A percentile compares a stretch with the other conserved stretches of the same genome.
Conservation (phyloP, 2,329 filamentous ascomycete species). For the Scytalidium lignicola region DNA sequence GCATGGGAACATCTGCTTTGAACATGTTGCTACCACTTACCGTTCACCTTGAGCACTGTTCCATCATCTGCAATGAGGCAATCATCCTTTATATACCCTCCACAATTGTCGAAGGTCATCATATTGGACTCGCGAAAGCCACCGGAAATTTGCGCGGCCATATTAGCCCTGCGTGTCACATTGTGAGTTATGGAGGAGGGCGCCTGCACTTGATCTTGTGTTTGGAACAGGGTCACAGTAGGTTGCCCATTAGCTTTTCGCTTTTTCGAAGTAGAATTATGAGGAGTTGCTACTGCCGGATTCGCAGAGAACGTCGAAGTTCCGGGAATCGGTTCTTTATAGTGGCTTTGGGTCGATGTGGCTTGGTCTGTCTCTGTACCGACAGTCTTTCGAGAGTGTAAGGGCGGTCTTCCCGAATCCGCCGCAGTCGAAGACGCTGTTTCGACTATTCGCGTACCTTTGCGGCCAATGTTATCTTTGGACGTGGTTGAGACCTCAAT, state of each 20-base stretch:
- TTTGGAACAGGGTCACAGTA: conserved; percentile 16
- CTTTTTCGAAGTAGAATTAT: conserved; percentile 63
- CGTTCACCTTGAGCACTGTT: conserved; percentile 75
- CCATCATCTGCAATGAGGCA: conserved; percentile 88
- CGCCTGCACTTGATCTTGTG: conserved; percentile 9
- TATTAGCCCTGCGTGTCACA: conserved; percentile 14
- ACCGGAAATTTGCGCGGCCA: conserved; percentile 10
- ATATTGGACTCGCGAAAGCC: conserved; percentile 66
- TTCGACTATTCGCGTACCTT: conserved; percentile 41
- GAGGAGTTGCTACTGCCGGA: conserved; percentile 22
- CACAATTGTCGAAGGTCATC: conserved; percentile 76
- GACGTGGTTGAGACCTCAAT: conserved; percentile 63
- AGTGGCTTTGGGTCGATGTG: conserved; percentile 19
- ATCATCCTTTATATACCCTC: conserved; percentile 65
- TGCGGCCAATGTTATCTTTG: conserved; percentile 54
- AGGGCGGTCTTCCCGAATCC: conserved; percentile 12
- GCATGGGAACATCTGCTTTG: conserved; percentile 2
- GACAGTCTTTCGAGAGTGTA: conserved; percentile 34
- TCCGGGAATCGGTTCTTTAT: conserved; percentile 48
- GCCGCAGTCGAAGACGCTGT: conserved; percentile 4
- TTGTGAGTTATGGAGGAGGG: conserved; percentile 3
- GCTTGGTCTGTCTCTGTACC: conserved; percentile 23
- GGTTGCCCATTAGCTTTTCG: conserved; percentile 61
- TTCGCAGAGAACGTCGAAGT: conserved; percentile 54
- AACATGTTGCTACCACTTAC: conserved; percentile 47